Percentiles rank a stretch among this genome's conserved stretches.
Conservation (phyloP, 2,329 filamentous ascomycete species). For the Knoxdaviesia capensis region DNA sequence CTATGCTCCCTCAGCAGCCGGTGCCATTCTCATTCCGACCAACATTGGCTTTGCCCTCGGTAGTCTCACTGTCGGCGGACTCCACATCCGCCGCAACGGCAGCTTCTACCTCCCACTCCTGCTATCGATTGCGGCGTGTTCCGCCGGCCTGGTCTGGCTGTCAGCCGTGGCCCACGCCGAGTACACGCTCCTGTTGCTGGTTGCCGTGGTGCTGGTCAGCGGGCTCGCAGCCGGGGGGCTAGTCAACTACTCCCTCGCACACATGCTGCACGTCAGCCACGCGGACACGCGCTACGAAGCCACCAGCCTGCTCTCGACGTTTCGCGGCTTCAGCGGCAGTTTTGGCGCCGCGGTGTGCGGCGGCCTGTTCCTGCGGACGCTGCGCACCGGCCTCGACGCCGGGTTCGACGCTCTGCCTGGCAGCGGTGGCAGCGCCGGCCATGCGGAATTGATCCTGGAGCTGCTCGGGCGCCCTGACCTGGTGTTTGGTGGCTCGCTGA, state of each 20-base stretch:
- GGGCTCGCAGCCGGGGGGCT: conserved; percentile 53
- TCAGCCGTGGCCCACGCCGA: conserved; percentile 30
- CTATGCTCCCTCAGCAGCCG: conserved; percentile 48
- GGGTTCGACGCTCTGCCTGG: conserved; percentile 28
- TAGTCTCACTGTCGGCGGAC: conserved; percentile 49
- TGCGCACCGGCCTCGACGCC: conserved; percentile 31
- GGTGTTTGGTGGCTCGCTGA: conserved; percentile 23
- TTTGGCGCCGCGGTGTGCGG: conserved; percentile 68
- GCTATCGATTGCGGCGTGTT: conserved; percentile 40
- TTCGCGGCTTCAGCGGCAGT: conserved; percentile 61
- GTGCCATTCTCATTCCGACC: conserved; percentile 60
- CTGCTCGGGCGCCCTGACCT: conserved; percentile 30
- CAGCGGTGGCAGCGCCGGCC: too few relatives aligned
- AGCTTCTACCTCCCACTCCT: conserved; percentile 52
- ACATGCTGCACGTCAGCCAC: conserved; percentile 52
- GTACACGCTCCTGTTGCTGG: conserved; percentile 29
- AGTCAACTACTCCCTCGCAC: conserved; percentile 66
- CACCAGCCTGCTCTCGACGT: conserved; percentile 57
- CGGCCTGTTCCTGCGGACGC: conserved; percentile 47
- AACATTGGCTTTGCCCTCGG: conserved; percentile 62
- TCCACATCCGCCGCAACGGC: conserved; percentile 54
- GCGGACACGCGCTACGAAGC: conserved; percentile 52
- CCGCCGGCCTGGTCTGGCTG: conserved; percentile 34
- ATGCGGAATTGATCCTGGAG: conserved; percentile 17
- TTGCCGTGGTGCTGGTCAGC: conserved; percentile 44